Conservation (phyloP, 2,329 filamentous ascomycete species). For the Arthrinium phaeospermum region DNA sequence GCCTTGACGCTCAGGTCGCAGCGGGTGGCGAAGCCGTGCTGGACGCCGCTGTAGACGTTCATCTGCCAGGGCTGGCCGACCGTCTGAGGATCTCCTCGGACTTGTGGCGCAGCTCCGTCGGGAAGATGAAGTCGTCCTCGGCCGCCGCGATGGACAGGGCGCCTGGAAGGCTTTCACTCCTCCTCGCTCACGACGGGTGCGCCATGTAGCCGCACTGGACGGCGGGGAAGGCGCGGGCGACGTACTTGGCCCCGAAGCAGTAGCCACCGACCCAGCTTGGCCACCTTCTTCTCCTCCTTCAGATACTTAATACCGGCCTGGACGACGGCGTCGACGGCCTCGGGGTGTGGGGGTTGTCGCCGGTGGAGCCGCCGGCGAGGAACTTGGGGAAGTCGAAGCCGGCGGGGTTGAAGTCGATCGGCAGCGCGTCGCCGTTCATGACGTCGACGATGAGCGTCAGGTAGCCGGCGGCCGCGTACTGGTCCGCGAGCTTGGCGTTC, state of each 20-base stretch:
- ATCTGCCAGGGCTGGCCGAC: constrained; percentile 73
- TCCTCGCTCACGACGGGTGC: constrained; percentile 73
- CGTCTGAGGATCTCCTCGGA: constrained; percentile 67
- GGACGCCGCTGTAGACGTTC: constrained; percentile 72
- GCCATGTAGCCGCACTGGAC: constrained; percentile 77
- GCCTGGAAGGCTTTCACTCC: constrained; percentile 69
- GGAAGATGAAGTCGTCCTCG: constrained; percentile 71
- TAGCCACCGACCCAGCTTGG: constrained; percentile 72
- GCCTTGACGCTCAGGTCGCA: constrained; percentile 63
- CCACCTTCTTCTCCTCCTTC: constrained; percentile 58
- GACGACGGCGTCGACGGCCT: constrained; percentile 55
- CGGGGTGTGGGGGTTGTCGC: constrained; percentile 56
- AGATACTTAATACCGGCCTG: constrained; percentile 61
- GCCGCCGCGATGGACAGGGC: constrained; percentile 71
- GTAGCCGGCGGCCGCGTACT: constrained; percentile 76
- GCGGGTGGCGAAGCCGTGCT: constrained; percentile 78
- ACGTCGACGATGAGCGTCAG: constrained; percentile 72
- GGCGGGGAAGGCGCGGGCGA: constrained; percentile 69
- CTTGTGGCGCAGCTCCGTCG: constrained; percentile 65
- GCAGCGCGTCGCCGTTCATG: constrained; percentile 69
- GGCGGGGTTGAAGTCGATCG: constrained; percentile 56
- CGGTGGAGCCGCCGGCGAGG: constrained; percentile 49
- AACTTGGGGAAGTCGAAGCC: constrained; percentile 51
- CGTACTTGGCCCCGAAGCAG: constrained; percentile 80
- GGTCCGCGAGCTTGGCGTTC: constrained; percentile 72